Percentiles rank a stretch among this genome's conserved stretches.
phyloP scores from a whole-genome alignment of 2,329 filamentous ascomycete species.

The Epichloe glyceriae region DNA sequence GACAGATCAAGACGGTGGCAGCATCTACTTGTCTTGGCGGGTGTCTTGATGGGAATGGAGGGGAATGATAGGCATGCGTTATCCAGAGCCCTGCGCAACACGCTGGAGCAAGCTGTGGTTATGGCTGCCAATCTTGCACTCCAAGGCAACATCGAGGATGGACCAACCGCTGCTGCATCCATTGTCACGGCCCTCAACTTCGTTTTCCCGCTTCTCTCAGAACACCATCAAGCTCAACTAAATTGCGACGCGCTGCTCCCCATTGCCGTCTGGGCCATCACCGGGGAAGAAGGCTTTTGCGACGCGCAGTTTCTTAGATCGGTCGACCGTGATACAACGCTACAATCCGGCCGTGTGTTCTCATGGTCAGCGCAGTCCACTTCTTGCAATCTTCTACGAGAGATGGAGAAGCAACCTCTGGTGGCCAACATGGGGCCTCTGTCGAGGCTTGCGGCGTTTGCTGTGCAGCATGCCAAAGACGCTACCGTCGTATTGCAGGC shows the following conservation, averaged over 20 bases:
- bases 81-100: constrained; percentile 48
- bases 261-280: constrained; percentile 52
- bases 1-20: constrained; percentile 59
- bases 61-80: constrained; percentile 49
- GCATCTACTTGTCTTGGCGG: constrained; percentile 68
- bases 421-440: constrained; percentile 55
- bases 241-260: constrained; percentile 61
- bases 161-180: constrained; percentile 29
- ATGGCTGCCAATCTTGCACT: constrained; percentile 67
- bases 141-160: constrained; percentile 28
- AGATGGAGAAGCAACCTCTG: constrained; percentile 46
- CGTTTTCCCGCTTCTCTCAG: constrained; percentile 58
- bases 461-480: constrained; percentile 42
- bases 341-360: constrained; percentile 31
- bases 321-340: constrained; percentile 53
- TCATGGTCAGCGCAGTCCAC: constrained; percentile 50
- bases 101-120: constrained; percentile 60
- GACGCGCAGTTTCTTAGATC: constrained; percentile 62
- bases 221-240: constrained; percentile 42
- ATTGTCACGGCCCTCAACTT: constrained; percentile 65
- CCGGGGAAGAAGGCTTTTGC: constrained; percentile 60
- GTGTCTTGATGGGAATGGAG: constrained; percentile 66
- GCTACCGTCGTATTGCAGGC: constrained; percentile 31
- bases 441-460: constrained; percentile 50
- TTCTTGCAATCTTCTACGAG: constrained; percentile 47